Conservation (phyloP, 805 yeast species). For the Peterozyma xylosa region DNA sequence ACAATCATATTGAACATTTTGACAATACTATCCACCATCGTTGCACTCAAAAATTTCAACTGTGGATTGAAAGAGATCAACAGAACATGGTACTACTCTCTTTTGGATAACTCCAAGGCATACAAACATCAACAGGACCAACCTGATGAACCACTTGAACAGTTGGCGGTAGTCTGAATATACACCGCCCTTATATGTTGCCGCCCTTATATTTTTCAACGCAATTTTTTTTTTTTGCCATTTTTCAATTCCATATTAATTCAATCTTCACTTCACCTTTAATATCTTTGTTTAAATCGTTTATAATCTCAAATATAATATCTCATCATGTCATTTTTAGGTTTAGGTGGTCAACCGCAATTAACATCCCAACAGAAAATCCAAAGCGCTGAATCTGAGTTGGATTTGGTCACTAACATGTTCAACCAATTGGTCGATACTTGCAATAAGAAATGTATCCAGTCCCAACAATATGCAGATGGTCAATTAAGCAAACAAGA, state of each 20-base stretch:
- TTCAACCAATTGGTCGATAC: slow-evolving; percentile 84
- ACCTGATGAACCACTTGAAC: too few species aligned
- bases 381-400: slow-evolving; percentile 91
- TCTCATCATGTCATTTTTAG: slow-evolving; percentile 55
- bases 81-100: neutral
- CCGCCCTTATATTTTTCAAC: too few species aligned
- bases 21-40: slow-evolving; percentile 15
- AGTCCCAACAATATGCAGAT: slow-evolving; percentile 47
- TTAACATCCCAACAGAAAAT: slow-evolving; percentile 68
- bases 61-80: too few species aligned
- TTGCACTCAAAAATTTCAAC: slow-evolving; percentile 3
- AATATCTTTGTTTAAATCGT: too few species aligned
- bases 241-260: too few species aligned
- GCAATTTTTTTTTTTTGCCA: too few species aligned
- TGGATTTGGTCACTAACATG: slow-evolving; percentile 97
- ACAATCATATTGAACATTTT: slow-evolving; percentile 23
- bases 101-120: neutral
- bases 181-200: too few species aligned
- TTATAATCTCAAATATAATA: too few species aligned
- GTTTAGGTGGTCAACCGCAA: slow-evolving; percentile 69
- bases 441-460: slow-evolving; percentile 84
- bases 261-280: too few species aligned
- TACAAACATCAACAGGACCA: too few species aligned
- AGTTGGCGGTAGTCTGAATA: too few species aligned
- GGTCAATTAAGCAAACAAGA: slow-evolving; percentile 75